Base-by-base conservation (phyloP, 306 rosid genomes). In the Cyclanthera cordifolia region DNA sequence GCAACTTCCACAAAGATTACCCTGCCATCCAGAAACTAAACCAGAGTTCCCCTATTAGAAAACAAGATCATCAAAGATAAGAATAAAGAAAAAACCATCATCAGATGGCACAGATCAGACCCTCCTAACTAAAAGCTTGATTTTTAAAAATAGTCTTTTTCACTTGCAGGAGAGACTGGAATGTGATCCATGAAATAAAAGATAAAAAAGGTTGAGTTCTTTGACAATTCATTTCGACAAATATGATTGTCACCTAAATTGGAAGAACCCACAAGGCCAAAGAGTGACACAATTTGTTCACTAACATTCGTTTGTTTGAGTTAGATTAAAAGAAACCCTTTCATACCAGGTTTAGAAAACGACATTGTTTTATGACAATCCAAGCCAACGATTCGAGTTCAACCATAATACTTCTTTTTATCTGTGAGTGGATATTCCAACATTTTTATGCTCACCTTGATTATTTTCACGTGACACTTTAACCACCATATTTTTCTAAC, bases 1-100 rank as follows among this genome's bases (percentile, higher is more conserved):
- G 98, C 95, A 46, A 89, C 83, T 85, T 93, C 95, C 76, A 87
- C 98, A 82, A 93, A 93, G 70, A 93, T 89, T 28, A 89, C 98
- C 74, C 95, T 87, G 34, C 96, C 98, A 77, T 93, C 95, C 83
- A 89, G 70, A 76, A 89, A 93, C 98, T 92, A 83, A 77, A 71
- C 61, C 72, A 66, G 34, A 57, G 57, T 72, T 54, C 55, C 23
- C 48, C 27, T 19, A 43, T 72, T 57, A 72, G 19, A 15, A 39
- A 24, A 14, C 32, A 66, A 16, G 71, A 45, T 66, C 25, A 66
- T 24, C 53, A 23, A 2, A 65, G 39, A 46, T 46, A 3, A 25
- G 20, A 8, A 20, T 21, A 7, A 7, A 43, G 16, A 45, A 8
- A 20, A 8, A 2, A 7, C 16, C 4, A 46, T 8, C 4, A 24